Evolutionary conservation across 495 filamentous ascomycete genomes (phyloP).

Genomic region (Xylaria curta): DNA sequence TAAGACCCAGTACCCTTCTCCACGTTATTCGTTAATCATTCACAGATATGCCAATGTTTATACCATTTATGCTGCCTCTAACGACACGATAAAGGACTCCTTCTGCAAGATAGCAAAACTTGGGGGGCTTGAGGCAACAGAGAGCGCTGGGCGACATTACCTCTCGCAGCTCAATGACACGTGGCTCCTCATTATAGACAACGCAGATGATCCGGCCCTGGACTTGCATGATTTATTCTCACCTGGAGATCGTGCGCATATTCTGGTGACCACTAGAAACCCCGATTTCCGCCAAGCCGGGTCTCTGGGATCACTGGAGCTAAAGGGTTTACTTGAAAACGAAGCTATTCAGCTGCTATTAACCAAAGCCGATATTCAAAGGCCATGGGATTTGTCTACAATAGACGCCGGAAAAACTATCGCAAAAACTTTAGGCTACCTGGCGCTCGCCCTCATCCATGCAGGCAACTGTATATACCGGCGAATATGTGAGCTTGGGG

Average conservation of each 20-base stretch:
- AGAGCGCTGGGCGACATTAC: conserved; percentile 1
- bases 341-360: background rate
- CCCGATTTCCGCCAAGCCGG: conserved; percentile 8
- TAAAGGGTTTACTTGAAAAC: conserved; percentile 7
- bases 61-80: background rate
- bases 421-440: conserved; percentile 4
- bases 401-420: conserved; percentile 3
- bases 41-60: background rate
- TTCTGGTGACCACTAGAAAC: background rate
- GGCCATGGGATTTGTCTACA: background rate
- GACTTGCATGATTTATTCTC: background rate
- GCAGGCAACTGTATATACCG: conserved; percentile 7
- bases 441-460: conserved; percentile 2
- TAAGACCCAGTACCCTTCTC: background rate
- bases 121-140: conserved; percentile 4
- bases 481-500: conserved; percentile 1
- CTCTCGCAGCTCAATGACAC: conserved; percentile 1
- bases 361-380: conserved; percentile 5
- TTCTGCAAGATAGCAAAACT: conserved; percentile 7
- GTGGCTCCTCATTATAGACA: conserved; percentile 4
- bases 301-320: conserved; percentile 1
- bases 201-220: background rate
- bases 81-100: background rate
- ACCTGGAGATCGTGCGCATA: background rate
- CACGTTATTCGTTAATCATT: background rate